Evolutionary conservation across 228 moss, liverwort and hornwort species (phyloP).

Genomic region (Sphagnum magellanicum): DNA sequence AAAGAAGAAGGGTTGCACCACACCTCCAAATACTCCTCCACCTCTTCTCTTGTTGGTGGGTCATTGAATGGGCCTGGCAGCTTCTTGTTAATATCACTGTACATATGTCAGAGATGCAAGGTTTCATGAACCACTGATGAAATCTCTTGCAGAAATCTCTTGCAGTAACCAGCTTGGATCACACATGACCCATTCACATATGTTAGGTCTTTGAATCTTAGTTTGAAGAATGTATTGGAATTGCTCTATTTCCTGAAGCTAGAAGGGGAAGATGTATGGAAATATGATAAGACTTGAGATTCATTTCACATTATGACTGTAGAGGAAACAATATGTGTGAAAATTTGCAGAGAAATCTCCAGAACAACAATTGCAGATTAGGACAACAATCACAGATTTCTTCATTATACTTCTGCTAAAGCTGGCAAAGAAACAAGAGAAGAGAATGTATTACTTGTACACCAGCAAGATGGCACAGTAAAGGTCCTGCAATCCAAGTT

Average conservation of each 20-base stretch:
- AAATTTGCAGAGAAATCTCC: neutral
- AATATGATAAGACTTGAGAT: neutral
- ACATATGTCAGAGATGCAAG: neutral
- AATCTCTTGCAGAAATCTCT: no score
- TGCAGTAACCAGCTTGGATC: no score
- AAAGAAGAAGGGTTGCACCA: slow-evolving; percentile 1
- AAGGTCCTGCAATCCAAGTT: slow-evolving; percentile 56
- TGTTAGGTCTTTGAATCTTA: no score
- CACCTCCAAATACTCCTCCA: slow-evolving; percentile 59
- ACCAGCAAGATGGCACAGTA: slow-evolving; percentile 85
- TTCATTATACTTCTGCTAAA: neutral
- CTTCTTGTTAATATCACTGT: slow-evolving; percentile 87
- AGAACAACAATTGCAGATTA: neutral
- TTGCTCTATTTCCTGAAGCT: no score
- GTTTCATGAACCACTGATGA: no score
- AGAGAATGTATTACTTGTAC: slow-evolving; percentile 70
- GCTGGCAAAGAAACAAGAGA: neutral
- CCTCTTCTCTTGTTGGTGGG: slow-evolving; percentile 75
- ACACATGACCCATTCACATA: no score
- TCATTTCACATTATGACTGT: neutral
- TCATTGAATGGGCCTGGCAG: slow-evolving; percentile 76
- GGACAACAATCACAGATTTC: neutral
- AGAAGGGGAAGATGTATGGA: neutral
- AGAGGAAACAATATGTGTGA: neutral
- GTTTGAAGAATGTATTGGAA: no score